Evolutionary conservation across 2,329 filamentous ascomycete species (phyloP).

Genomic region (Talaromyces pinophilus): DNA sequence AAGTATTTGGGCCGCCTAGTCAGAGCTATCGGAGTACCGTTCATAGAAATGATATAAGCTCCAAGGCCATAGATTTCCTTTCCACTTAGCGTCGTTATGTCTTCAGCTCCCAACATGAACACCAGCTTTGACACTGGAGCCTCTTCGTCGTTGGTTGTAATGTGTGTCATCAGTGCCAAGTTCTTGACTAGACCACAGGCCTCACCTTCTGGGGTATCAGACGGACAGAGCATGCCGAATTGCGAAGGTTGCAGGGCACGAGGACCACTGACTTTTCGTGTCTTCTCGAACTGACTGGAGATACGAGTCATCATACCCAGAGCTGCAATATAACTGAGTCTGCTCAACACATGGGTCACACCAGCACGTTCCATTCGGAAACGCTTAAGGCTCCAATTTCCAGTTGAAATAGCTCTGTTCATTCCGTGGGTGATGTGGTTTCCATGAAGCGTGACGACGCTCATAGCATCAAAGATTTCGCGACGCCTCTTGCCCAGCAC

Average conservation of each 20-base stretch:
- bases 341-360: slow-evolving; percentile 92
- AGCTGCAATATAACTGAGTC: slow-evolving; percentile 92
- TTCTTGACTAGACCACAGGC: slow-evolving; percentile 98
- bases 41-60: slow-evolving; percentile 88
- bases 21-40: slow-evolving; percentile 88
- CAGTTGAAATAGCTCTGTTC: slow-evolving; percentile 93
- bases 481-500: slow-evolving; percentile 91
- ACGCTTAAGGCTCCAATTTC: slow-evolving; percentile 96
- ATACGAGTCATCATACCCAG: slow-evolving; percentile 99
- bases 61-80: slow-evolving; percentile 83
- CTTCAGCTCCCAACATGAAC: slow-evolving; percentile 80
- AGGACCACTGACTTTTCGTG: slow-evolving; percentile 91
- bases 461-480: slow-evolving; percentile 81
- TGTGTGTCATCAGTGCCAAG: slow-evolving; percentile 96
- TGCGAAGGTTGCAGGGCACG: slow-evolving; percentile 95
- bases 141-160: slow-evolving; percentile 94
- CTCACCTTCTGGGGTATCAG: slow-evolving; percentile 97
- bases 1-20: slow-evolving; percentile 86
- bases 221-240: slow-evolving; percentile 96
- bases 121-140: slow-evolving; percentile 84
- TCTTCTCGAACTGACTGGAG: slow-evolving; percentile 98
- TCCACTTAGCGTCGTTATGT: slow-evolving; percentile 77
- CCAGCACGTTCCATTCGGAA: slow-evolving; percentile 98
- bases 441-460: slow-evolving; percentile 80
- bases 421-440: slow-evolving; percentile 88